Evolutionary conservation across 352 stramenopile species (phyloP).

Genomic region (Saprolegnia diclina): DNA sequence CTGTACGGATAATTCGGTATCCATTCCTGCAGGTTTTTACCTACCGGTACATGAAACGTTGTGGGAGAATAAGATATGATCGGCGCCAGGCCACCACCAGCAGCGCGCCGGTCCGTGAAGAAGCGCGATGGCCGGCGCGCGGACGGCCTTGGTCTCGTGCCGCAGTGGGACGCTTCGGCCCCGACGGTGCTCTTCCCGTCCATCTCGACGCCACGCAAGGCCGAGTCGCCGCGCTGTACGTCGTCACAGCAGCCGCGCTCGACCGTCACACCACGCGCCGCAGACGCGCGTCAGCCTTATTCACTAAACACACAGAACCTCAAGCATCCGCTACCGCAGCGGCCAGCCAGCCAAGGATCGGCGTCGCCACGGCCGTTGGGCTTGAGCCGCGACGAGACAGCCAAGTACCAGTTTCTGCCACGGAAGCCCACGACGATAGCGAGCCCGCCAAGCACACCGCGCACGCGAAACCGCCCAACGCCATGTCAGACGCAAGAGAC

Average conservation of each 20-base stretch:
- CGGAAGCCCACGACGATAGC: background rate
- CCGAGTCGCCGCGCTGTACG: background rate
- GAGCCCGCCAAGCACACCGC: background rate
- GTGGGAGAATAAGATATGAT: background rate
- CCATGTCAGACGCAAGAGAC: background rate
- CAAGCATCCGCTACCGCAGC: background rate
- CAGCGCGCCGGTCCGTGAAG: background rate
- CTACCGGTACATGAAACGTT: background rate
- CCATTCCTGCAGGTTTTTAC: background rate
- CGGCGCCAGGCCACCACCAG: background rate
- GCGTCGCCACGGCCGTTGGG: background rate
- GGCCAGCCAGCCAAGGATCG: background rate
- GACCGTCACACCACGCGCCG: too few species aligned
- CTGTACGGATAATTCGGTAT: background rate
- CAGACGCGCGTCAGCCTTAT: background rate
- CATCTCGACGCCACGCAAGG: background rate
- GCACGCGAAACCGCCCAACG: background rate
- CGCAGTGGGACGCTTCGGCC: background rate
- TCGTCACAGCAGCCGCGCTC: background rate
- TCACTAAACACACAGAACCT: background rate
- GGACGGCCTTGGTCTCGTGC: constrained; percentile 10
- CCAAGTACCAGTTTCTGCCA: background rate
- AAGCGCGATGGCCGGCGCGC: constrained; percentile 2
- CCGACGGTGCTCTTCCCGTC: background rate
- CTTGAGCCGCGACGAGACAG: background rate